Percentiles rank a stretch among this genome's conserved stretches.
Conservation (phyloP, 2,329 filamentous ascomycete species). For the Orbilia brochopaga region DNA sequence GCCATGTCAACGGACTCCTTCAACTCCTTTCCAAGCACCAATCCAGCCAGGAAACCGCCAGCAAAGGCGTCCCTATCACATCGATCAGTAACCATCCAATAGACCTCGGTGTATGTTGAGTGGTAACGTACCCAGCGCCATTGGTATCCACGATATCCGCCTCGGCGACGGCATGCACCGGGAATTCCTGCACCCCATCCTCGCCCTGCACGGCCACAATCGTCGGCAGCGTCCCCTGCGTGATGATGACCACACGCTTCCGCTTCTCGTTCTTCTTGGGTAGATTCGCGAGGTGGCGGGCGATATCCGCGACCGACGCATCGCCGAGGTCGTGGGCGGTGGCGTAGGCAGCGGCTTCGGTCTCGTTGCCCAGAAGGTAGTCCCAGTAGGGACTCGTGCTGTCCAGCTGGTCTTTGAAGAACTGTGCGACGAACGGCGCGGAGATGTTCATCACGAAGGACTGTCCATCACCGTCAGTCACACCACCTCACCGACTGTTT, state of each 20-base stretch:
- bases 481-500: not conserved
- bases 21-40: slow-evolving; percentile 82
- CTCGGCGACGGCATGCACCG: slow-evolving; percentile 78
- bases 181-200: slow-evolving; percentile 71
- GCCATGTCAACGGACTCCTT: slow-evolving; percentile 84
- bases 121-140: slow-evolving; percentile 71
- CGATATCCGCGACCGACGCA: slow-evolving; percentile 82
- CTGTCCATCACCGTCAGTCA: not conserved
- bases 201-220: slow-evolving; percentile 78
- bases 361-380: slow-evolving; percentile 96
- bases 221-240: slow-evolving; percentile 90
- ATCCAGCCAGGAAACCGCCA: slow-evolving; percentile 87
- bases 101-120: slow-evolving; percentile 20
- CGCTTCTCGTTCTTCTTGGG: slow-evolving; percentile 90
- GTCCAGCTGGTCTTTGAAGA: slow-evolving; percentile 96
- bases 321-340: slow-evolving; percentile 76
- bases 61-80: slow-evolving; percentile 83
- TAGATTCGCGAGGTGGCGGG: slow-evolving; percentile 80
- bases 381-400: slow-evolving; percentile 88
- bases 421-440: slow-evolving; percentile 92
- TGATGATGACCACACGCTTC: slow-evolving; percentile 86
- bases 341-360: slow-evolving; percentile 86
- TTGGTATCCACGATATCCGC: slow-evolving; percentile 92
- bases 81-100: slow-evolving; percentile 13
- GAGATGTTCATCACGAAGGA: slow-evolving; percentile 73